These are phyloP conservation scores for Scheffersomyces illinoinensis DNA, from an alignment of 1,139 yeast genomes.

Conservation along the genomic window DNA sequence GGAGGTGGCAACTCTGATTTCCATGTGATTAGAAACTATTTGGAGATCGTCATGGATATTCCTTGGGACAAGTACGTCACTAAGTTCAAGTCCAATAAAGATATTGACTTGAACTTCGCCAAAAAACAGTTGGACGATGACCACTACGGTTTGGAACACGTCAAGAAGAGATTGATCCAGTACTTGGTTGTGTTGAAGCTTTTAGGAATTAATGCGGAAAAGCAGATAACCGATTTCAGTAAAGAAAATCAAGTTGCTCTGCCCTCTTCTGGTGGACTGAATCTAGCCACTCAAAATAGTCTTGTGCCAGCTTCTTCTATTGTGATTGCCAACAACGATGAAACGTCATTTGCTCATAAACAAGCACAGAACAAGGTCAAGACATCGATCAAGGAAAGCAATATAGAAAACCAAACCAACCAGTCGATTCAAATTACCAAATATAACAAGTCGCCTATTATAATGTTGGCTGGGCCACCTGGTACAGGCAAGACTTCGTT, in stretches of 20 bases:
- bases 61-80: slow-evolving; percentile 57
- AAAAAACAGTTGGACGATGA: slow-evolving; percentile 67
- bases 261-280: slow-evolving; percentile 1
- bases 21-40: slow-evolving; percentile 69
- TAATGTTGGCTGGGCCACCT: slow-evolving; percentile 89
- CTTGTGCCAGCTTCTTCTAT: slow-evolving; percentile 20
- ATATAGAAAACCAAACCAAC: slow-evolving; percentile 8
- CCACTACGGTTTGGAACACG: slow-evolving; percentile 82
- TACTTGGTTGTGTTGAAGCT: slow-evolving; percentile 77
- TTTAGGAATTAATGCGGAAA: slow-evolving; percentile 45
- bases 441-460: slow-evolving; percentile 64
- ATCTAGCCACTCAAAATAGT: slow-evolving; percentile 1
- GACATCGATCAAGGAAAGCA: slow-evolving; percentile 18
- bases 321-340: slow-evolving; percentile 40
- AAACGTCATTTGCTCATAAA: slow-evolving; percentile 28
- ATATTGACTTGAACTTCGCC: slow-evolving; percentile 57
- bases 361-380: slow-evolving; percentile 29
- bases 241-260: slow-evolving; percentile 7
- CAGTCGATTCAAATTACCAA: slow-evolving; percentile 31
- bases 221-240: slow-evolving; percentile 16
- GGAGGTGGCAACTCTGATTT: slow-evolving; percentile 64
- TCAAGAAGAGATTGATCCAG: slow-evolving; percentile 78
- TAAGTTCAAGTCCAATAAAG: slow-evolving; percentile 39
- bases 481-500: slow-evolving; percentile 94
- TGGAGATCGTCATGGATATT: slow-evolving; percentile 68